A percentile compares a stretch with the other conserved stretches of the same genome.
Evolutionary conservation across 345 rosid species (phyloP).

Genomic region (Citrus sp.): DNA sequence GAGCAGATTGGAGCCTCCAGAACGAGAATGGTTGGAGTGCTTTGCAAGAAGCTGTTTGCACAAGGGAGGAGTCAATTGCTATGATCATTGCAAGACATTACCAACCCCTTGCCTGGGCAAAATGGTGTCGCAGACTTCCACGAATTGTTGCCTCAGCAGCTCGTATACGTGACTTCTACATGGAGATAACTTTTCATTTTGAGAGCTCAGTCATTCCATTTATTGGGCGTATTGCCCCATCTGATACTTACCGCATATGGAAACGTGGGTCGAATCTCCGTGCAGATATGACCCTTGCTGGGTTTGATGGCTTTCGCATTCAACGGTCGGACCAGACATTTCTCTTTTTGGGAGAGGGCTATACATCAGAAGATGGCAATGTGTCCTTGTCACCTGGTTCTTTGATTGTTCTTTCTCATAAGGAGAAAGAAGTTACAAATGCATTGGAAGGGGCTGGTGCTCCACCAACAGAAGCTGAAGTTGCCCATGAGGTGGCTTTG

Average conservation of each 20-base stretch:
- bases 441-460: slow-evolving; percentile 98
- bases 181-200: slow-evolving; percentile 97
- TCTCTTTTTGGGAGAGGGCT: slow-evolving; percentile 90
- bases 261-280: slow-evolving; percentile 98
- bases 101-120: slow-evolving; percentile 99
- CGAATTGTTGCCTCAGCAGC: slow-evolving; percentile 79
- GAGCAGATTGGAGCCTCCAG: slow-evolving; percentile 98
- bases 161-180: slow-evolving; percentile 88
- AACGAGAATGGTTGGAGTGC: slow-evolving; percentile 99
- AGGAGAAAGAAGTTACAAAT: slow-evolving; percentile 92
- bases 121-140: slow-evolving; percentile 98
- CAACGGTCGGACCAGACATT: slow-evolving; percentile 93
- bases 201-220: slow-evolving; percentile 98
- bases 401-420: slow-evolving; percentile 84
- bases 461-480: slow-evolving; percentile 89
- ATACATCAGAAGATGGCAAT: slow-evolving; percentile 67
- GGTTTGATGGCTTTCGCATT: slow-evolving; percentile 94
- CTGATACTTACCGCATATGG: slow-evolving; percentile 99
- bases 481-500: slow-evolving; percentile 84
- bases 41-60: slow-evolving; percentile 97
- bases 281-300: slow-evolving; percentile 97
- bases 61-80: slow-evolving; percentile 88
- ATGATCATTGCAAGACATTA: slow-evolving; percentile 88
- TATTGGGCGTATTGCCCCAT: slow-evolving; percentile 94
- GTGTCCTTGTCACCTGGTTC: slow-evolving; percentile 67